Evolutionary conservation across 2,329 filamentous ascomycete species (phyloP), one percentile per base, ranked within the genome.

Genomic region (Stachybotrys chlorohalonatus): DNA sequence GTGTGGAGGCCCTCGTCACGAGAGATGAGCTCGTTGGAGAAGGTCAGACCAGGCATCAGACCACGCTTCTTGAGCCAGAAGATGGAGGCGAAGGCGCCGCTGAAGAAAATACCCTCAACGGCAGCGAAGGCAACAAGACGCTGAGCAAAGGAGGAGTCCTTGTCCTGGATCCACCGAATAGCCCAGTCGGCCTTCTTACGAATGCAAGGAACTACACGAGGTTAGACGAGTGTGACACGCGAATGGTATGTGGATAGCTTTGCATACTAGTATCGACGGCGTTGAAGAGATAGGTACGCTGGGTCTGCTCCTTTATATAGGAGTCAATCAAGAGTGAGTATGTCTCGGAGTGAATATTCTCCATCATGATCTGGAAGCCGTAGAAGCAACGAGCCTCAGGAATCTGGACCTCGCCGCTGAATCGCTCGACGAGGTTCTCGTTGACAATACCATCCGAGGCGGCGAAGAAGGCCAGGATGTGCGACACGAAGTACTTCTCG

Each of bases 31-130:
- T 99, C 94, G 80, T 99, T 99, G 72, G 94, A 97, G 81, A 99
- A 99, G 64, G 94, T 97, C 59, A 99, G 83, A 65, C 94, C 94
- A 51, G 94, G 89, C 94, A 99, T 99, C 63, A 99, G 85, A 64
- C 94, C 94, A 73, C 95, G 94, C 87, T 99, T 99, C 89, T 97
- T 99, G 69, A 99, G 82, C 94, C 94, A 99, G 83, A 99, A 99
- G 77, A 99, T 97, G 63, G 94, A 95, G 5, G 94, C 94, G 67
- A 99, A 99, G 30, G 94, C 95, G 60, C 94, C 94, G 64, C 88
- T 94, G 85, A 99, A 99, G 86, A 99, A 99, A 78, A 99, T 99
- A 70, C 94, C 94, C 79, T 99, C 94, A 54, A 99, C 92, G 49
- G 94, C 94, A 60, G 94, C 94, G 66, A 99, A 99, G 62, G 94